A percentile compares a stretch with the other conserved stretches of the same genome.
Evolutionary conservation across 2,329 filamentous ascomycete species (phyloP).

Genomic region (Elsinoe batatas): DNA sequence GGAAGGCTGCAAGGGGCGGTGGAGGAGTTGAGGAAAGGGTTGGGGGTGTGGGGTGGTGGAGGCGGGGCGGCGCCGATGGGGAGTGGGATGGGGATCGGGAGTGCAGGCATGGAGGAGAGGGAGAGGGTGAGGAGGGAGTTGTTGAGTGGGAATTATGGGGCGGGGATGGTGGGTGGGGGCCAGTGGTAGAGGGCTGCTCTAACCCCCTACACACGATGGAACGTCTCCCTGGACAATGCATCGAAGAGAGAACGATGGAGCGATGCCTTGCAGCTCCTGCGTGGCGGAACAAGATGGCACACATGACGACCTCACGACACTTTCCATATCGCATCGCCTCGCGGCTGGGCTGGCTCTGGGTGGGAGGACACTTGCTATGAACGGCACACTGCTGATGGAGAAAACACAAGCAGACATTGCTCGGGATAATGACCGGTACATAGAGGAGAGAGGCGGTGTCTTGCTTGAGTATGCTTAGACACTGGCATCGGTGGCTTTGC

Average conservation of each 20-base stretch:
- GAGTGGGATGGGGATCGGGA: slow-evolving; percentile 4
- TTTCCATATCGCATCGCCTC: slow-evolving; percentile 5
- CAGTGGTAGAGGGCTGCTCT: background rate
- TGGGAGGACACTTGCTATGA: background rate
- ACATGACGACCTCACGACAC: background rate
- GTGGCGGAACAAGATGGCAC: background rate
- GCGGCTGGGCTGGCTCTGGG: background rate
- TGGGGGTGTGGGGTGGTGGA: background rate
- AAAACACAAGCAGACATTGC: too few species aligned
- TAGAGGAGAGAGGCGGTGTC: background rate
- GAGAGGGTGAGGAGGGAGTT: slow-evolving; percentile 4
- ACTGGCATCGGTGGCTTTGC: background rate
- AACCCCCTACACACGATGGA: too few species aligned
- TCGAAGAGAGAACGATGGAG: background rate
- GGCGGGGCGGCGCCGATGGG: background rate
- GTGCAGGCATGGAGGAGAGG: slow-evolving; percentile 8
- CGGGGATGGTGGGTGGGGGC: background rate
- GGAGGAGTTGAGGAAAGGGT: slow-evolving; percentile 56
- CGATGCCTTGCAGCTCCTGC: background rate
- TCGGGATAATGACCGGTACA: background rate
- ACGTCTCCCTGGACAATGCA: background rate
- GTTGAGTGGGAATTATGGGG: slow-evolving; percentile 9
- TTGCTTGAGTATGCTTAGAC: too few species aligned
- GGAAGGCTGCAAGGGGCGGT: slow-evolving; percentile 74
- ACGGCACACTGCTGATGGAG: background rate